Conservation (phyloP, 495 filamentous ascomycete species). For the Trichocladium antarcticum region DNA sequence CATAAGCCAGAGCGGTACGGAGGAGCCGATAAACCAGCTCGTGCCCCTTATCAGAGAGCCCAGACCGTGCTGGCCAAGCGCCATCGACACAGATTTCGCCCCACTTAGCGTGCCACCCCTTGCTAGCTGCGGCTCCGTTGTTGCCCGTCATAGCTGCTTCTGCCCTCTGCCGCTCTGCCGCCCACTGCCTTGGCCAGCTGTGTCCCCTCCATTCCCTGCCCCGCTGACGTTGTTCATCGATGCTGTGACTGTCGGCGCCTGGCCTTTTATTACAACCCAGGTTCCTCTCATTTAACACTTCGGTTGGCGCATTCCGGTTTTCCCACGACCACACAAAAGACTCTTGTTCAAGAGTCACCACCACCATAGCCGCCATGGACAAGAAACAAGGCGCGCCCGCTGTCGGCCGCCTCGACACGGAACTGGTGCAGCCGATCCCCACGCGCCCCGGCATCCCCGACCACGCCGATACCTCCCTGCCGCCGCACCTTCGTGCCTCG, state of each 20-base stretch:
- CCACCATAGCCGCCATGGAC: not conserved
- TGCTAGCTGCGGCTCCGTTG: not conserved
- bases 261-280: not conserved
- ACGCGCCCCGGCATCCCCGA: conserved; percentile 2
- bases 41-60: not conserved
- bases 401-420: not conserved
- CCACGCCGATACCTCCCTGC: conserved; percentile 23
- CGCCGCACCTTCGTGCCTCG: conserved; percentile 25
- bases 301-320: not conserved
- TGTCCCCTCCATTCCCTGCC: conserved; percentile 2
- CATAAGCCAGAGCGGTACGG: no score
- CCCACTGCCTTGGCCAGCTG: not conserved
- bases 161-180: not conserved
- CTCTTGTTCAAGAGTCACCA: not conserved
- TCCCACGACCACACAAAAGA: not conserved
- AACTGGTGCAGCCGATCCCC: not conserved
- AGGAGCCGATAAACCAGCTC: no score
- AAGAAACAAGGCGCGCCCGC: conserved; percentile 6
- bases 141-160: conserved; percentile 9
- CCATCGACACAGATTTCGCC: not conserved
- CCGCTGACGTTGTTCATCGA: conserved; percentile 9
- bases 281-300: conserved; percentile 3
- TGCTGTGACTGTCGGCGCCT: no score
- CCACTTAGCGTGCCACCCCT: not conserved
- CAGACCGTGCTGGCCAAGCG: not conserved